Base-by-base conservation (phyloP, 2,329 filamentous ascomycete species). In the Endothia cerciana region DNA sequence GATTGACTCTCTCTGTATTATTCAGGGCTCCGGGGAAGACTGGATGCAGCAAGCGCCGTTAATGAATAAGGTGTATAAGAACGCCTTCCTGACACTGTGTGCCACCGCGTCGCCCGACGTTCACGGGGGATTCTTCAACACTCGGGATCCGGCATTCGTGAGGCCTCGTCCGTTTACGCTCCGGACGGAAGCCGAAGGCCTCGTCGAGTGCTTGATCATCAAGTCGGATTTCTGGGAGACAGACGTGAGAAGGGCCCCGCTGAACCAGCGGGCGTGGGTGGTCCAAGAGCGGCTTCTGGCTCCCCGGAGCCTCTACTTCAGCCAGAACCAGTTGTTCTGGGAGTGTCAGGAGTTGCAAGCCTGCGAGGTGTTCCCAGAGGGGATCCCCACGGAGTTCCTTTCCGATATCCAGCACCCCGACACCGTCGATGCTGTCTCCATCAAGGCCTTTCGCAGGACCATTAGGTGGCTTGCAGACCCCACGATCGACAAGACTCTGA, bases 1-100 rank as follows among this genome's bases (percentile, higher is more conserved):
- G 71, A 73, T 74, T 25, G 72, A 74, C 59, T 73, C 70, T 1
- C 33, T 73, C 1, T 73, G 72, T 36, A 73, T 73, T 59, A 43
- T 72, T 7, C 71, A 73, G 41, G 68, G 66, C 1, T 64, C 61
- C 1, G 19, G 28, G 1, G 63, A 66, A 2, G 71, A 74, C 49
- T 75, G 72, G 60, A 25, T 64, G 1, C 10, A 57, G 0, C 70
- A 76, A 62, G 69, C 73, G 1, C 69, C 60, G 11, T 41, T 43
- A 8, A 76, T 76, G 74, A 73, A 74, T 38, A 41, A 68, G 1
- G 71, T 75, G 0, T 76, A 70, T 63, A 71, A 69, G 25, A 63
- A 68, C 4, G 66, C 66, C 0, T 60, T 63, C 19, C 60, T 68
- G 6, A 68, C 66, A 0, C 17, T 68, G 3, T 45, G 53, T 0